Evolutionary conservation across 768 basidiomycete species (phyloP).

Genomic region (Dentipellis sp.): DNA sequence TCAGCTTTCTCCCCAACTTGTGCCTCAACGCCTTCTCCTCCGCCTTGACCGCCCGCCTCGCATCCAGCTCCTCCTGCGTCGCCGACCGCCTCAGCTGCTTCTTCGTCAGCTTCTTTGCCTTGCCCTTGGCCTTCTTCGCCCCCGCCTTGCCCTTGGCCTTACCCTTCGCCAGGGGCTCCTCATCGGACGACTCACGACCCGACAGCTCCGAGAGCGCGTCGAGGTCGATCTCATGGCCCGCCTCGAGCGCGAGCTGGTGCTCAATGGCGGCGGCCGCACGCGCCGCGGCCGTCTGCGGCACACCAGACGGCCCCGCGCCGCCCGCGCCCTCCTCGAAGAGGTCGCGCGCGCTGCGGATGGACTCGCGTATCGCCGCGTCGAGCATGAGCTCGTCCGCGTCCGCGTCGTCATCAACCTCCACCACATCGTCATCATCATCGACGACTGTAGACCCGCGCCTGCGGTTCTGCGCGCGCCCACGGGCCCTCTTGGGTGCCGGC

Average conservation of each 20-base stretch:
- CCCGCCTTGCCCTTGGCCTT: background rate
- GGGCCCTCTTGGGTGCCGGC: background rate
- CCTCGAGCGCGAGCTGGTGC: background rate
- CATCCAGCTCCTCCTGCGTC: background rate
- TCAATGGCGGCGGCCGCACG: background rate
- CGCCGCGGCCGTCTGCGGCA: background rate
- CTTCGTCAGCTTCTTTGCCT: conserved; percentile 31
- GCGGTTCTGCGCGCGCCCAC: background rate
- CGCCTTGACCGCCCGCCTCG: background rate
- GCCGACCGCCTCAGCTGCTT: background rate
- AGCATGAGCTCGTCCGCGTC: background rate
- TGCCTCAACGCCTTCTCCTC: conserved; percentile 23
- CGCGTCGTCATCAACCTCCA: background rate
- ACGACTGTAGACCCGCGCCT: background rate
- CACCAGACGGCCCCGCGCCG: background rate
- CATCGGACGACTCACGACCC: background rate
- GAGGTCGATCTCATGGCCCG: background rate
- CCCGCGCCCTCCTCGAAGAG: background rate
- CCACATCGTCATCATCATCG: background rate
- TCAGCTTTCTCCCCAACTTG: conserved; percentile 67
- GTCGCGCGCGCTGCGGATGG: background rate
- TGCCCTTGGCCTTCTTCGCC: background rate
- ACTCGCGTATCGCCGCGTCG: background rate
- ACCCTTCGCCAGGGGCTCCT: background rate
- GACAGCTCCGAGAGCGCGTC: background rate